These are phyloP conservation scores for Suhomyces sp. DNA, from an alignment of 805 yeast species.

Conservation along the genomic window DNA sequence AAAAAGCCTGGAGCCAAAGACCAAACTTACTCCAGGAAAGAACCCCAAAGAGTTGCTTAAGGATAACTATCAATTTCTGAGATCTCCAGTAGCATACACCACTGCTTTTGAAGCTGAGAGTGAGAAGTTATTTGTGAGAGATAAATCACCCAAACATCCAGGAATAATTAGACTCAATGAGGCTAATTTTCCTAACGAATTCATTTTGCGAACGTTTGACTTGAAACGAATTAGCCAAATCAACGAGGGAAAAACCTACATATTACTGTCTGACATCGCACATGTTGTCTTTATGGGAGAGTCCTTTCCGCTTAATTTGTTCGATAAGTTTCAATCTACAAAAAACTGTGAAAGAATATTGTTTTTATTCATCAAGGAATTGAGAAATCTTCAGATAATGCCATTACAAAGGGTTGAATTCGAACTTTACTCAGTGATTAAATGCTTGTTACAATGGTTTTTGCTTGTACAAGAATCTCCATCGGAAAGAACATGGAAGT, in stretches of 20 bases:
- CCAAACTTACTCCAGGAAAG: not conserved
- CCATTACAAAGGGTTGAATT: not conserved
- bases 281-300: constrained; percentile 16
- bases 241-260: constrained; percentile 15
- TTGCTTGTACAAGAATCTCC: constrained; percentile 29
- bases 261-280: constrained; percentile 12
- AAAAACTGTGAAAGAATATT: constrained; percentile 16
- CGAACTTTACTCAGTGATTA: constrained; percentile 19
- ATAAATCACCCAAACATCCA: not conserved
- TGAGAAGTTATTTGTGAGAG: constrained; percentile 13
- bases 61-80: constrained; percentile 9
- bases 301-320: constrained; percentile 22
- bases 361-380: constrained; percentile 13
- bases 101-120: constrained; percentile 37
- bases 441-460: constrained; percentile 28
- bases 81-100: constrained; percentile 28
- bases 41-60: constrained; percentile 5
- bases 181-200: constrained; percentile 8
- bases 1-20: not conserved
- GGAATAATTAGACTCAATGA: not conserved
- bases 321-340: constrained; percentile 19
- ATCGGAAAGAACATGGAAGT: constrained; percentile 13
- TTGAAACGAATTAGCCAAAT: constrained; percentile 14
- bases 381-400: constrained; percentile 11
- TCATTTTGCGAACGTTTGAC: constrained; percentile 14